These are phyloP conservation scores for Trametes punicea DNA, from an alignment of 768 basidiomycete genomes.

Conservation along the genomic window DNA sequence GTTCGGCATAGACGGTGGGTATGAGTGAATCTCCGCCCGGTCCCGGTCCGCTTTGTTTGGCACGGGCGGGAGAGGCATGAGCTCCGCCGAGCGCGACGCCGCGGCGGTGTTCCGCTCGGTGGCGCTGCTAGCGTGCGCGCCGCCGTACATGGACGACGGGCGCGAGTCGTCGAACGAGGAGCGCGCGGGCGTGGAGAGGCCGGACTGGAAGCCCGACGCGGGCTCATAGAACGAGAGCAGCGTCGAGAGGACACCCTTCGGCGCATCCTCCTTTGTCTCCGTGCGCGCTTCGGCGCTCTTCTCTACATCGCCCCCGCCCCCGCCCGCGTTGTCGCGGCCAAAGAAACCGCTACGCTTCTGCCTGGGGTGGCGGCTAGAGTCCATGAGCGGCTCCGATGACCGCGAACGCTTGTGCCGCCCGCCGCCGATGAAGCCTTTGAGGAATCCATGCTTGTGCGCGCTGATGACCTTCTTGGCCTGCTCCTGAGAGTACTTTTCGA, in stretches of 20 bases:
- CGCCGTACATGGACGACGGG: conserved; percentile 15
- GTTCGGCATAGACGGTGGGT: conserved; percentile 1
- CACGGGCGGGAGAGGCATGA: conserved; percentile 3
- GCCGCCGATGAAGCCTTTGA: conserved; percentile 5
- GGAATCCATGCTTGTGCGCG: conserved; percentile 35
- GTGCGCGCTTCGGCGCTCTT: conserved; percentile 21
- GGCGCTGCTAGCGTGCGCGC: neutral
- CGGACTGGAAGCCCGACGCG: conserved; percentile 27
- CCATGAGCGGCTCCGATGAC: conserved; percentile 2
- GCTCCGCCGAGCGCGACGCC: neutral
- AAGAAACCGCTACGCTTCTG: conserved; percentile 9
- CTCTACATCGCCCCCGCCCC: conserved; percentile 22
- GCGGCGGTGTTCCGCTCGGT: neutral
- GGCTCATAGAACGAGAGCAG: conserved; percentile 60
- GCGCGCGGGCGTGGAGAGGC: conserved; percentile 22
- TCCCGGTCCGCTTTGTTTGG: neutral
- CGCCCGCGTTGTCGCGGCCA: conserved; percentile 5
- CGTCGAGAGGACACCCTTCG: conserved; percentile 61
- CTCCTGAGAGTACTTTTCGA: conserved; percentile 32
- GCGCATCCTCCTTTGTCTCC: conserved; percentile 18
- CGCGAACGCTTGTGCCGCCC: conserved; percentile 7
- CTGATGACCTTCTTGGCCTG: conserved; percentile 44
- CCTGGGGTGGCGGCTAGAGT: neutral
- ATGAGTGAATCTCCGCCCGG: neutral
- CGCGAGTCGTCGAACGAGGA: conserved; percentile 25